A percentile compares a stretch with the other conserved stretches of the same genome.
These are phyloP conservation scores for Dryas octopetala DNA, from an alignment of 306 rosid genomes.

Conservation along the genomic window DNA sequence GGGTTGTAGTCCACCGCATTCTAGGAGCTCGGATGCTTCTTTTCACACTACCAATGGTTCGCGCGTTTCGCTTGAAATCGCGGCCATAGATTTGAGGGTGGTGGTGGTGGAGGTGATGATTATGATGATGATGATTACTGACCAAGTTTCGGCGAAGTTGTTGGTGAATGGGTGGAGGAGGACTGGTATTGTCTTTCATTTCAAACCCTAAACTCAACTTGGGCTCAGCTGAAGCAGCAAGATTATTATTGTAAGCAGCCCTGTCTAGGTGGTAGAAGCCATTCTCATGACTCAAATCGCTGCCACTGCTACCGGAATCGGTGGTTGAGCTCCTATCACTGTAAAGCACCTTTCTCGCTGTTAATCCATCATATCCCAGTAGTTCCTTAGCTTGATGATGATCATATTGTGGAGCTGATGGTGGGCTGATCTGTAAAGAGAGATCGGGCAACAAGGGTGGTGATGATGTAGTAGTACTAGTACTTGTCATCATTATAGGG, in stretches of 20 bases:
- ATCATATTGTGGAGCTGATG: constrained; percentile 29
- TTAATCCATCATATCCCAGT: constrained; percentile 15
- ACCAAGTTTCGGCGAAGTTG: constrained; percentile 29
- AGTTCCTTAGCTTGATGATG: not conserved
- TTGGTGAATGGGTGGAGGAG: constrained; percentile 1
- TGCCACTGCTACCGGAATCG: constrained; percentile 66
- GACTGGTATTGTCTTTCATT: constrained; percentile 23
- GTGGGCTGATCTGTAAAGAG: constrained; percentile 76
- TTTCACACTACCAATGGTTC: constrained; percentile 45
- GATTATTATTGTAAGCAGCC: not conserved
- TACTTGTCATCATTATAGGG: constrained; percentile 36
- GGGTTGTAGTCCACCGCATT: constrained; percentile 94
- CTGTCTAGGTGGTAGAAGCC: constrained; percentile 22
- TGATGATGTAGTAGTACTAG: not conserved
- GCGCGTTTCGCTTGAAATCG: constrained; percentile 56
- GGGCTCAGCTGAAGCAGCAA: constrained; percentile 35
- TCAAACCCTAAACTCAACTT: constrained; percentile 57
- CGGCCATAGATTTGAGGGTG: constrained; percentile 64
- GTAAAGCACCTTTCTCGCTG: constrained; percentile 24
- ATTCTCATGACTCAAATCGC: constrained; percentile 78
- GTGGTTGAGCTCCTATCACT: constrained; percentile 56
- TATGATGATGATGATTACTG: constrained; percentile 7
- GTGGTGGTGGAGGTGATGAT: constrained; percentile 21
- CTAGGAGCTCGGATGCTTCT: constrained; percentile 85
- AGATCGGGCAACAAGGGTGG: constrained; percentile 58